Evolutionary conservation across 169 alveolate genomes (phyloP).

Genomic region (Eimeria praecox): DNA sequence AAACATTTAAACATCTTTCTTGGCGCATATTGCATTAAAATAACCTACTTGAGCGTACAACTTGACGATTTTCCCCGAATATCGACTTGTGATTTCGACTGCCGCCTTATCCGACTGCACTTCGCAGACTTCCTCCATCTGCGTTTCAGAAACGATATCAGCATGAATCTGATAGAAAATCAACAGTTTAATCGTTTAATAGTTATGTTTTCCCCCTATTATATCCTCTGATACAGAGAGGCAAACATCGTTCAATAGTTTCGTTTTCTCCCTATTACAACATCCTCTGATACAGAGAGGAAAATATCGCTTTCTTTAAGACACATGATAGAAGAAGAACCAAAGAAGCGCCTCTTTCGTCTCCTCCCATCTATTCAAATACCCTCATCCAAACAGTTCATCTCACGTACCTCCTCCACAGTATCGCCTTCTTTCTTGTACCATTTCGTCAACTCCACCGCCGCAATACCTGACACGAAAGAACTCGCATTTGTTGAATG

Average conservation of each 20-base stretch:
- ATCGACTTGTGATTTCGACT: slow-evolving; percentile 95
- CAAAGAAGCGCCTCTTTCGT: background rate
- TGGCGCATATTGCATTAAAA: background rate
- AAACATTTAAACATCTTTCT: background rate
- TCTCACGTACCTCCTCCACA: slow-evolving; percentile 91
- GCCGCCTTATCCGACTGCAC: slow-evolving; percentile 97
- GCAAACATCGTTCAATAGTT: too few species aligned
- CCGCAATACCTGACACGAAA: slow-evolving; percentile 90
- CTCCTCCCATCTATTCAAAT: background rate
- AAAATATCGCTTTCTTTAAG: background rate
- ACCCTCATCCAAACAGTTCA: background rate
- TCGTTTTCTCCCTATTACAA: background rate
- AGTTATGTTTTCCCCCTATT: background rate
- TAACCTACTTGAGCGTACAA: slow-evolving; percentile 86
- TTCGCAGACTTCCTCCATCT: slow-evolving; percentile 95
- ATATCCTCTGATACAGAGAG: background rate
- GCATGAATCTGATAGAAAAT: too few species aligned
- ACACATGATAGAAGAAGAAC: background rate
- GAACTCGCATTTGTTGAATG: background rate
- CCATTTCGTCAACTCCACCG: slow-evolving; percentile 96
- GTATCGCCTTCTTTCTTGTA: slow-evolving; percentile 94
- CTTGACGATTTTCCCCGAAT: slow-evolving; percentile 94
- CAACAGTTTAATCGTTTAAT: too few species aligned
- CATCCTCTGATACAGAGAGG: background rate
- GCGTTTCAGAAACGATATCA: slow-evolving; percentile 2